Percentiles rank a stretch among this genome's conserved stretches.
phyloP scores from a whole-genome alignment of 495 filamentous ascomycete species.

The Cercophora scortea region DNA sequence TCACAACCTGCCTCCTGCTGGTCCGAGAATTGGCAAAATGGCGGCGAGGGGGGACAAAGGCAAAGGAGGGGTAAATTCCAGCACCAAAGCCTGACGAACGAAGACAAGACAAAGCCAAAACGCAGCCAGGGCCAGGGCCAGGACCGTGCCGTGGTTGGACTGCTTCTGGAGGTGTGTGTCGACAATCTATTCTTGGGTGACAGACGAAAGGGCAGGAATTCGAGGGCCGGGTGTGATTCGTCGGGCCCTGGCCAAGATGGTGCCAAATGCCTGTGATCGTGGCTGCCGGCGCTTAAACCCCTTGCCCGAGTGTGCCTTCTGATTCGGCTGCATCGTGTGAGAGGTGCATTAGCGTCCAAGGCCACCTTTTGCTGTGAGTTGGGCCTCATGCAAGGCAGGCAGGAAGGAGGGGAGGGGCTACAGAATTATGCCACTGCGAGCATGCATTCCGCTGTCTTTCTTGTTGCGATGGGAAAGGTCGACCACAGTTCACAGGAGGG shows the following conservation, averaged over 20 bases:
- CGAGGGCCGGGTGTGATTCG: conserved; percentile 14
- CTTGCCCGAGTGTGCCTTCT: conserved; percentile 11
- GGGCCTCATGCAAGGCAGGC: too few species aligned
- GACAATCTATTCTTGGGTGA: conserved; percentile 30
- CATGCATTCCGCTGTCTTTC: too few species aligned
- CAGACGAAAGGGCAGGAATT: conserved; percentile 9
- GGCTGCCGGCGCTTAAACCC: conserved; percentile 29
- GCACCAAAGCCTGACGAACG: neutral
- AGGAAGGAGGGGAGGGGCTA: too few species aligned
- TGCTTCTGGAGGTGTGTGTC: conserved; percentile 9
- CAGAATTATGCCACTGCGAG: too few species aligned
- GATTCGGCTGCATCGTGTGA: conserved; percentile 20
- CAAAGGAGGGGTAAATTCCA: neutral
- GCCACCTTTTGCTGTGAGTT: too few species aligned
- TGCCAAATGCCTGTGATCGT: conserved; percentile 17
- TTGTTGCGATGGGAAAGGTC: too few species aligned
- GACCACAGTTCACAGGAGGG: too few species aligned
- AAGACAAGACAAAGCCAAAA: too few species aligned
- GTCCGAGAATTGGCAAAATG: neutral
- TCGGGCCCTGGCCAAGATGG: conserved; percentile 7
- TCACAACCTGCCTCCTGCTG: too few species aligned
- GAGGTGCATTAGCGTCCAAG: conserved; percentile 11
- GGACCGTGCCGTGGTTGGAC: conserved; percentile 13
- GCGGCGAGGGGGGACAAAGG: neutral
- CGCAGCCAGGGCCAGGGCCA: too few species aligned